Evolutionary conservation across 306 rosid genomes (phyloP).

Genomic region (Cicer yamashitae): DNA sequence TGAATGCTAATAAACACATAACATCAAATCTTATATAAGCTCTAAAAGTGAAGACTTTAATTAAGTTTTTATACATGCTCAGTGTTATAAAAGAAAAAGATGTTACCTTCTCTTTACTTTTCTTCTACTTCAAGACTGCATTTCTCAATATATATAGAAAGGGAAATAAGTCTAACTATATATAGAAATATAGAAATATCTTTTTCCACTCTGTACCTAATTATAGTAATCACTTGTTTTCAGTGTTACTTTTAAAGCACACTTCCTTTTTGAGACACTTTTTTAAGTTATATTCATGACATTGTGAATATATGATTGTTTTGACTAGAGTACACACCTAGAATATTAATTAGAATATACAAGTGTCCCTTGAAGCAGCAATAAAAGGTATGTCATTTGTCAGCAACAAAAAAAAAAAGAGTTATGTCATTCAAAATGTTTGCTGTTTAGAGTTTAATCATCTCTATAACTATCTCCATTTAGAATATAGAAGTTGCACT

Average conservation of each 20-base stretch:
- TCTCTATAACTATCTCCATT: neutral
- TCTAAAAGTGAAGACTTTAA: constrained; percentile 25
- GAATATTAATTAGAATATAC: neutral
- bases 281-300: constrained; percentile 29
- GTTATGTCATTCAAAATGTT: constrained; percentile 1
- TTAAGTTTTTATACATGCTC: constrained; percentile 18
- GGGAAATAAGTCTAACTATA: constrained; percentile 14
- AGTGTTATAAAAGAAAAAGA: constrained; percentile 33
- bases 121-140: constrained; percentile 48
- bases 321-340: neutral
- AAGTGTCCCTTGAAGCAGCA: constrained; percentile 1
- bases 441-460: neutral
- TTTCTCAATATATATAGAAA: neutral
- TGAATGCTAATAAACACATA: constrained; percentile 14
- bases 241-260: constrained; percentile 6
- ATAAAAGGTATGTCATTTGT: neutral
- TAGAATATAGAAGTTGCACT: too few relatives aligned
- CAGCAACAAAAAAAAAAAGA: neutral
- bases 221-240: constrained; percentile 35
- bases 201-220: constrained; percentile 25
- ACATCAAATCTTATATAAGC: constrained; percentile 42
- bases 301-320: constrained; percentile 11
- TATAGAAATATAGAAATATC: constrained; percentile 18
- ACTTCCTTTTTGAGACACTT: constrained; percentile 15
- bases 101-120: constrained; percentile 44